Evolutionary conservation across 208 protist species (phyloP).

Genomic region (Trypanosoma brucei): DNA sequence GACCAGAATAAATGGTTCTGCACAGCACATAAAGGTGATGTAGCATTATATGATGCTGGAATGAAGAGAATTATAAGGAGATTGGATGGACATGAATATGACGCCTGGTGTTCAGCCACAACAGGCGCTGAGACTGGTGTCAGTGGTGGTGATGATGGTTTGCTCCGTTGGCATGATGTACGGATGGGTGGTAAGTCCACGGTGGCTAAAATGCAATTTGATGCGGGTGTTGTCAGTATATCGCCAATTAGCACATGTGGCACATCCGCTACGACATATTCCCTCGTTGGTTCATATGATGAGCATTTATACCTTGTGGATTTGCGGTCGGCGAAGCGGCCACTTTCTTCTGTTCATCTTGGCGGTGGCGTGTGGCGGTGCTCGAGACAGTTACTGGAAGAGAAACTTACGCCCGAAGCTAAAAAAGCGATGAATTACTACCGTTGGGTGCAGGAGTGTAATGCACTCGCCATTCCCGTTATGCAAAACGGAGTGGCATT

Average conservation of each 20-base stretch:
- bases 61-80: constrained; percentile 18
- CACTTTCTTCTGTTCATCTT: constrained; percentile 39
- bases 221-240: constrained; percentile 76
- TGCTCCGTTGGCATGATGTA: constrained; percentile 55
- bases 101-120: constrained; percentile 79
- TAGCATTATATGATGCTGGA: constrained; percentile 41
- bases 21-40: constrained; percentile 65
- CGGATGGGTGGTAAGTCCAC: constrained; percentile 24
- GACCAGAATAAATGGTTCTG: constrained; percentile 25
- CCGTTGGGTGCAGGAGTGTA: constrained; percentile 38
- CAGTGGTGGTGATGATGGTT: constrained; percentile 78
- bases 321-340: constrained; percentile 34
- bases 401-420: constrained; percentile 2
- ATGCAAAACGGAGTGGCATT: constrained; percentile 85
- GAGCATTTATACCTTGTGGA: constrained; percentile 75
- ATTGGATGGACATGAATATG: constrained; percentile 69
- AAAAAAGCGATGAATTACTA: constrained; percentile 6
- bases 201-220: constrained; percentile 36
- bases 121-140: constrained; percentile 24
- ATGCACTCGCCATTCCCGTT: constrained; percentile 62
- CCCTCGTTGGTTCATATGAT: constrained; percentile 79
- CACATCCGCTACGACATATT: constrained; percentile 30
- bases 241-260: constrained; percentile 36
- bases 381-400: constrained; percentile 35
- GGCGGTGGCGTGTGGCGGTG: constrained; percentile 83